Evolutionary conservation across 75 land plant genomes (phyloP).

Genomic region (Picea sitchensis): DNA sequence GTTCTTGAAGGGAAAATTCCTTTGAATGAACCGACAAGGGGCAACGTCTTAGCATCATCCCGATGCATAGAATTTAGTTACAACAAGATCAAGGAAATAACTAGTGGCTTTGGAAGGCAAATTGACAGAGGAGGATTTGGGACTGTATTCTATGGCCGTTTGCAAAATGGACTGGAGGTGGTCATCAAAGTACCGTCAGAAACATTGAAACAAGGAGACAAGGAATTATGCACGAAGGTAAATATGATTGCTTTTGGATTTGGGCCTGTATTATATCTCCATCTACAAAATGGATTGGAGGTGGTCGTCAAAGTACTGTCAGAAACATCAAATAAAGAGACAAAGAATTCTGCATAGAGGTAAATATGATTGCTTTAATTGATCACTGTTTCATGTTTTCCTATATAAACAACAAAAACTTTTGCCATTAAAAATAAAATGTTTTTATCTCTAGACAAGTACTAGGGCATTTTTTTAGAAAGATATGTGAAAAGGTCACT

Average conservation of each 20-base stretch:
- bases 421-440: too few relatives aligned
- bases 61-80: too few relatives aligned
- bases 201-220: conserved; percentile 17
- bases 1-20: too few relatives aligned
- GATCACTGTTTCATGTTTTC: not conserved
- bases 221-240: conserved; percentile 38
- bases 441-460: not conserved
- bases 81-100: too few relatives aligned
- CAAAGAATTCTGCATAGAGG: conserved; percentile 38
- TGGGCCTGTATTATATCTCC: conserved; percentile 44
- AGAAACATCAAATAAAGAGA: conserved; percentile 18
- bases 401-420: too few relatives aligned
- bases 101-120: too few relatives aligned
- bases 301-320: conserved; percentile 47
- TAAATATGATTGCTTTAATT: not conserved
- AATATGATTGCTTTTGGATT: conserved; percentile 1
- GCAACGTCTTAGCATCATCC: too few relatives aligned
- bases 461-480: not conserved
- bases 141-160: conserved; percentile 34
- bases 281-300: conserved; percentile 18
- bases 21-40: too few relatives aligned
- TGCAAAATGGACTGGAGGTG: conserved; percentile 28
- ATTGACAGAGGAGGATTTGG: conserved; percentile 20
- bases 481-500: not conserved
- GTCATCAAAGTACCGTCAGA: conserved; percentile 39